Evolutionary conservation across 1,139 yeast species (phyloP).

Genomic region (Blastobotrys illinoisensis): DNA sequence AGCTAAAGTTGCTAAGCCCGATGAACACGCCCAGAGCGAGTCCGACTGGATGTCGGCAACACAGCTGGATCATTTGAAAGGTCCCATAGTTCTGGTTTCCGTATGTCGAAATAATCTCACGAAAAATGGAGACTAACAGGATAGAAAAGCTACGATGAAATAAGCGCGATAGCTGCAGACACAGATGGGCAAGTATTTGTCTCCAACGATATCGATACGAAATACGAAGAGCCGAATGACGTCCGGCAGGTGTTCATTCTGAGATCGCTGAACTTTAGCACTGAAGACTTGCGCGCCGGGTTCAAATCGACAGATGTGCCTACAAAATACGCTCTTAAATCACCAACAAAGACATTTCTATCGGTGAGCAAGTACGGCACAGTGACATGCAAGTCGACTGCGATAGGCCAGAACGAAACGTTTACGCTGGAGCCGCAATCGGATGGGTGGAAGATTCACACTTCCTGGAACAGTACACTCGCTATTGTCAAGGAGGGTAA

Average conservation of each 20-base stretch:
- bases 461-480: slow-evolving; percentile 18
- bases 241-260: slow-evolving; percentile 39
- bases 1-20: slow-evolving; percentile 3
- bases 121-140: background rate
- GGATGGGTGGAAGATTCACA: slow-evolving; percentile 22
- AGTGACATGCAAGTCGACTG: slow-evolving; percentile 33
- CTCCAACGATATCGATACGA: slow-evolving; percentile 23
- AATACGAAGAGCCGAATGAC: slow-evolving; percentile 32
- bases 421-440: slow-evolving; percentile 26
- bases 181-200: slow-evolving; percentile 18
- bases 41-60: slow-evolving; percentile 38
- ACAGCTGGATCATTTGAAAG: slow-evolving; percentile 31
- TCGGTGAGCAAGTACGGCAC: slow-evolving; percentile 24
- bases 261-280: slow-evolving; percentile 24
- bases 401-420: slow-evolving; percentile 37
- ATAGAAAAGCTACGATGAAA: slow-evolving; percentile 7
- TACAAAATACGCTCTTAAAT: slow-evolving; percentile 32
- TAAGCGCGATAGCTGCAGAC: slow-evolving; percentile 22
- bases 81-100: slow-evolving; percentile 33
- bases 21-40: slow-evolving; percentile 14
- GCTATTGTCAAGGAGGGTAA: slow-evolving; percentile 10
- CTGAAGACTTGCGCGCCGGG: slow-evolving; percentile 2
- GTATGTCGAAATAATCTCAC: too few relatives aligned
- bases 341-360: slow-evolving; percentile 32
- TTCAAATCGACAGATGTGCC: slow-evolving; percentile 1